Conservation (phyloP, 768 basidiomycete genomes). For the Boletus speciosus region DNA sequence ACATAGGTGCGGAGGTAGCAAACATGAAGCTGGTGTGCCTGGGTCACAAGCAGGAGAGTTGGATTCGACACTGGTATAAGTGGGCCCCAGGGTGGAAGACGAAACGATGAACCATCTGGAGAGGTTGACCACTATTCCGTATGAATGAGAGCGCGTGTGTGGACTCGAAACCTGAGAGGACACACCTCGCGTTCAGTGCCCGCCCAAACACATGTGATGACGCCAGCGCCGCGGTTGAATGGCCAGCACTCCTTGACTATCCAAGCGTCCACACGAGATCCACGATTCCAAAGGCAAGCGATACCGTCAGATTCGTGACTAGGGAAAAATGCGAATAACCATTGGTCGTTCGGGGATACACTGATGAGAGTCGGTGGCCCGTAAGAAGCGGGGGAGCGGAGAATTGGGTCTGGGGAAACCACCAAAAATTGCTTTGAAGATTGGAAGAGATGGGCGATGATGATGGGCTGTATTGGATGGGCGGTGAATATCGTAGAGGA, state of each 20-base stretch:
- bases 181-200: constrained; percentile 57
- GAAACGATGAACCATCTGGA: constrained; percentile 43
- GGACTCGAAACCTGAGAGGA: background rate
- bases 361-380: constrained; percentile 62
- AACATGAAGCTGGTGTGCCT: constrained; percentile 54
- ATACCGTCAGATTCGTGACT: constrained; percentile 52
- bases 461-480: constrained; percentile 56
- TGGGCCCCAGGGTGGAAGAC: constrained; percentile 61
- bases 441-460: constrained; percentile 65
- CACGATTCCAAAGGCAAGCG: constrained; percentile 65
- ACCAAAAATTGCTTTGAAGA: constrained; percentile 64
- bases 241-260: constrained; percentile 53
- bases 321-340: constrained; percentile 76
- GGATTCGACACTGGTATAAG: constrained; percentile 47
- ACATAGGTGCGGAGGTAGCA: constrained; percentile 50
- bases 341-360: constrained; percentile 54
- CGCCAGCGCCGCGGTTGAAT: constrained; percentile 48
- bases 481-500: constrained; percentile 68
- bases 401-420: constrained; percentile 49
- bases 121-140: constrained; percentile 52
- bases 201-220: constrained; percentile 64
- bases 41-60: constrained; percentile 62
- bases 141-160: constrained; percentile 1
- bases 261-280: constrained; percentile 61
- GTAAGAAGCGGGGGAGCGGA: constrained; percentile 46